Evolutionary conservation across 169 alveolate genomes (phyloP), one percentile per base, ranked within the genome.

Genomic region (Eimeria falciformis): DNA sequence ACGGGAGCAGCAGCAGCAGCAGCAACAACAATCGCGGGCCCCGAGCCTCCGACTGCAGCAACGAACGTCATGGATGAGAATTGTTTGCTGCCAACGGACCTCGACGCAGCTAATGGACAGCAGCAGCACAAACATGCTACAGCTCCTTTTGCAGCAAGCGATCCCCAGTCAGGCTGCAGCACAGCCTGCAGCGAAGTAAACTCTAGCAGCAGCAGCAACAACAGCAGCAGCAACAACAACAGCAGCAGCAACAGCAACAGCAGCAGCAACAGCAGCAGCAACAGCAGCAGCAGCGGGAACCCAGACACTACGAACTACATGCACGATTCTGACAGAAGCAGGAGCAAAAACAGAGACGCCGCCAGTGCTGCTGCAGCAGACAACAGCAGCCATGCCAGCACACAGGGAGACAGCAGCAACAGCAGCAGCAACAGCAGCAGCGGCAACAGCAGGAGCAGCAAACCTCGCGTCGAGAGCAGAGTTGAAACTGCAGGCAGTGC

Each of bases 271-370:
- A 58, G 71, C 71, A 58, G 27, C 71, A 58, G 9, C 71, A n/a
- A 9, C 71, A 58, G 71, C 33, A 11, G 71, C 33, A 9, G 25
- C 71, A 50, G 58, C 58, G 58, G 14, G 14, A 50, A 14, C 21
- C 58, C 7, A 27, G 33, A n/a, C 5, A 7, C 25, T 58, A 58
- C 7, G 11, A 21, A 27, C 33, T 9, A 14, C 71, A n/a, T 27
- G 21, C 9, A 9, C 9, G 33, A 58, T 58, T 14, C 25, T 5
- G 27, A 27, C 27, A 58, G 71, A 14, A 58, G 71, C 83, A 71
- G 83, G 58, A 71, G 83, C 83, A 71, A 56, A 50, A 71, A 56
- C 83, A 71, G 56, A 18, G 58, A 71, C 83, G 55, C 83, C 5
- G 71, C 18, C 5, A 58, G 33, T 14, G 71, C 71, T 58, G 71